Evolutionary conservation across 176 grass and related monocot species (phyloP).

Genomic region (Avena sativa): DNA sequence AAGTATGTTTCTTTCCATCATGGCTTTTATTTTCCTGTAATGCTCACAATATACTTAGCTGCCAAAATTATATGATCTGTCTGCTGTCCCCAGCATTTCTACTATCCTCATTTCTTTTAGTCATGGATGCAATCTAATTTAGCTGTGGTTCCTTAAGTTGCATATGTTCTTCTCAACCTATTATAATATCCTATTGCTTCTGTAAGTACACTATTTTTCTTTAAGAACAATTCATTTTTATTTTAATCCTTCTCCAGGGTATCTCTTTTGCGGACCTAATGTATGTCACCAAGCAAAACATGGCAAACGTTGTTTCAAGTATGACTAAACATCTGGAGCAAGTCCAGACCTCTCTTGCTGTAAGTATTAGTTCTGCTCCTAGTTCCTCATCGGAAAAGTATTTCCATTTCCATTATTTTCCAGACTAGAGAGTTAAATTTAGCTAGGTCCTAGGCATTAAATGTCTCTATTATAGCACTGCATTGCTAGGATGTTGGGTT

Average conservation of each 20-base stretch:
- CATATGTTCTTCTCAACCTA: constrained; percentile 13
- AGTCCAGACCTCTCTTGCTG: constrained; percentile 84
- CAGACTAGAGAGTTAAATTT: constrained; percentile 2
- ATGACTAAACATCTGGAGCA: constrained; percentile 96
- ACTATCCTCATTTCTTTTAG: neutral
- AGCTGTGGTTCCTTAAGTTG: neutral
- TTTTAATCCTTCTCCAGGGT: constrained; percentile 57
- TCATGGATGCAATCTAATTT: constrained; percentile 12
- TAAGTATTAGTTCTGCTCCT: constrained; percentile 50
- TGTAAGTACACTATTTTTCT: neutral
- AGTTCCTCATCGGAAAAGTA: neutral
- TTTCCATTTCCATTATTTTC: neutral
- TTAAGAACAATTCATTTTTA: constrained; percentile 21
- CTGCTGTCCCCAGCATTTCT: constrained; percentile 18
- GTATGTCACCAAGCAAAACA: constrained; percentile 95
- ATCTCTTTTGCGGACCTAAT: constrained; percentile 85
- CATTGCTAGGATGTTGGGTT: neutral
- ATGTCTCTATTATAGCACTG: constrained; percentile 2
- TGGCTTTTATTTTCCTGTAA: constrained; percentile 36
- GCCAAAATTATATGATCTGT: neutral
- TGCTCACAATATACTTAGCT: constrained; percentile 20
- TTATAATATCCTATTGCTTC: neutral
- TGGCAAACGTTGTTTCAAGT: constrained; percentile 85
- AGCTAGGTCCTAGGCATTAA: neutral
- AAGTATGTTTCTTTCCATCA: constrained; percentile 58